phyloP scores from a whole-genome alignment of 2,329 filamentous ascomycete genomes.

The Ambrosiella cleistominuta region DNA sequence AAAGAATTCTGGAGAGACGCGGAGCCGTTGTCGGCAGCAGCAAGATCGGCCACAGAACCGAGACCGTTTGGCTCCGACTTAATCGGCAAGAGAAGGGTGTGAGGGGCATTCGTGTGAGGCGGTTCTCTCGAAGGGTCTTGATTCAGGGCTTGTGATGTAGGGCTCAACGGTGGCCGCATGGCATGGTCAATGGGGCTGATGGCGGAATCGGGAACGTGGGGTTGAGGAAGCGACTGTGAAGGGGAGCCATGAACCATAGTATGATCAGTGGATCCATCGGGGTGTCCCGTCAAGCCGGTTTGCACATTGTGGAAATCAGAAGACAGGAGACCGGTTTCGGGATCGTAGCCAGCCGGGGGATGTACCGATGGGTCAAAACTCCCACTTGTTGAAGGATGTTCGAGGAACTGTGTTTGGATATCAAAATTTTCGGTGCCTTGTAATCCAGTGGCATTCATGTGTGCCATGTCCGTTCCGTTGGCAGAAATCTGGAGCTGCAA shows the following conservation, averaged over 20 bases:
- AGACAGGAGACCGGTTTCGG: slow-evolving; percentile 15
- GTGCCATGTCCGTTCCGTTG: slow-evolving; percentile 5
- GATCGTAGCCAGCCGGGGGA: slow-evolving; percentile 32
- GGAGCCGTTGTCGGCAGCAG: slow-evolving; percentile 27
- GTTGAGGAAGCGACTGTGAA: not conserved
- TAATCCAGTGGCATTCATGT: slow-evolving; percentile 2
- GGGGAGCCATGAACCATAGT: not conserved
- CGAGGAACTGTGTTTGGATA: slow-evolving; percentile 36
- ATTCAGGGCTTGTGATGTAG: not conserved
- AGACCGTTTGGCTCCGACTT: slow-evolving; percentile 1
- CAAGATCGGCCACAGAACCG: not conserved
- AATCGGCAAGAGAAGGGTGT: slow-evolving; percentile 2
- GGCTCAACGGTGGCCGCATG: slow-evolving; percentile 1
- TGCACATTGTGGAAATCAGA: slow-evolving; percentile 8
- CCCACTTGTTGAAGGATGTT: too few relatives aligned
- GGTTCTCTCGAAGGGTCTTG: not conserved
- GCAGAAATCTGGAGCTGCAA: slow-evolving; percentile 18
- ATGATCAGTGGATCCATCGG: not conserved
- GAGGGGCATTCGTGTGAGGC: not conserved
- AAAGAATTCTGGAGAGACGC: slow-evolving; percentile 37
- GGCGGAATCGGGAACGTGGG: not conserved
- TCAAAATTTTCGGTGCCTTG: slow-evolving; percentile 27
- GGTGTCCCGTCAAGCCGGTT: not conserved
- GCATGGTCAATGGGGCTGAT: not conserved
- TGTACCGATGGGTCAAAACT: slow-evolving; percentile 30